Evolutionary conservation across 306 rosid species (phyloP), one percentile per base, ranked within the genome.

Genomic region (Morella rubra): DNA sequence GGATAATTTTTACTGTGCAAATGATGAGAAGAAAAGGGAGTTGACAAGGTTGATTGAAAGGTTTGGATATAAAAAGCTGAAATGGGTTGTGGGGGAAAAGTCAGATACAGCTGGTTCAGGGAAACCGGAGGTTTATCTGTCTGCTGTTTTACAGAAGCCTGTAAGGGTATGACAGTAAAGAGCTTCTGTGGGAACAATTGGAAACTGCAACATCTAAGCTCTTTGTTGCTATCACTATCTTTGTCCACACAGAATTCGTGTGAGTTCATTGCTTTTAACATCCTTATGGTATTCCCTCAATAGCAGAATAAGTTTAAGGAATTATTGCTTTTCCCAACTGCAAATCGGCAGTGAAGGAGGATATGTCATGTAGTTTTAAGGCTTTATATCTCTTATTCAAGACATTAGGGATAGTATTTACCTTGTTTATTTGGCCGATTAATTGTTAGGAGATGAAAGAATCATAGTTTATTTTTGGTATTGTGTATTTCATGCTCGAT

Each of bases 11-110:
- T 88, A 74, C 55, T 90, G 88, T 81, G 81, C 82, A 8, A 77
- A 86, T 81, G 96, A 90, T 24, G 97, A 90, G 78, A 95, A 80
- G 93, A 92, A 90, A 44, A 81, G 51, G 52, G 92, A 51, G 7
- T 69, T 95, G 24, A 92, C 99, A 5, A 83, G 93, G 77, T 79
- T 95, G 87, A 92, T 95, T 4, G 99, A 95, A 82, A 74, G 83
- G 74, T 95, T 92, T 72, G 99, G 99, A 69, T 95, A 89, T 78
- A 92, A 87, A 15, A 95, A 89, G 83, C 88, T 92, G 81, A 95
- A 95, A 77, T 95, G 97, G 99, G 97, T 87, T 45, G 90, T 87
- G 51, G 97, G 97, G 64, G 96, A 93, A 78, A 91, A 84, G 77
- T 77, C 73, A 8, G 92, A 87, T 47, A 32, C 72, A 47, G 72